phyloP scores from a whole-genome alignment of 2,329 filamentous ascomycete genomes.

The Biscogniauxia marginata region DNA sequence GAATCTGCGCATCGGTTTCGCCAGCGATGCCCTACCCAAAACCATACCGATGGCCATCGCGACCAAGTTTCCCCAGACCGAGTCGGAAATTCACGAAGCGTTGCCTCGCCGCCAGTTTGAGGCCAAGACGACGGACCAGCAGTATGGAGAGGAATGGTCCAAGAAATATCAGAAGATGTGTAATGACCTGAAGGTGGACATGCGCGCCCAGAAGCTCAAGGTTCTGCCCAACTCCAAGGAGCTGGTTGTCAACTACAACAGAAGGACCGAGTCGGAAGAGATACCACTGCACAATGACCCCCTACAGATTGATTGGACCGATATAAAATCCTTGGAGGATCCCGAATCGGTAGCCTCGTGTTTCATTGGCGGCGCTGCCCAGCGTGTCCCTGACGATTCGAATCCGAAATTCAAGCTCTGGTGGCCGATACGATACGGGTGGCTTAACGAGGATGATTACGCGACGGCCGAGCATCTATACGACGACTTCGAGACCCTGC shows the following conservation, averaged over 20 bases:
- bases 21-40: slow-evolving; percentile 93
- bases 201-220: slow-evolving; percentile 91
- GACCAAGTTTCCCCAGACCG: slow-evolving; percentile 71
- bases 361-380: slow-evolving; percentile 78
- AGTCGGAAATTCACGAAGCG: slow-evolving; percentile 78
- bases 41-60: slow-evolving; percentile 93
- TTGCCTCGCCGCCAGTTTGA: slow-evolving; percentile 71
- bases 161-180: slow-evolving; percentile 79
- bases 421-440: slow-evolving; percentile 86
- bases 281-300: slow-evolving; percentile 96
- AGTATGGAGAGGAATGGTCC: slow-evolving; percentile 80
- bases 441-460: slow-evolving; percentile 90
- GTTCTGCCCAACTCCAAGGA: slow-evolving; percentile 98
- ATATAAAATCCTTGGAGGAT: slow-evolving; percentile 66
- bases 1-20: slow-evolving; percentile 89
- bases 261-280: slow-evolving; percentile 75
- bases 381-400: slow-evolving; percentile 86
- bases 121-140: slow-evolving; percentile 65
- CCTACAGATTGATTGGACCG: slow-evolving; percentile 92
- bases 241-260: slow-evolving; percentile 91
- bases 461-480: slow-evolving; percentile 74
- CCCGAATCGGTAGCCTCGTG: slow-evolving; percentile 60
- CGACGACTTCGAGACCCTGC: slow-evolving; percentile 81
- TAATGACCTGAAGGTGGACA: slow-evolving; percentile 81
- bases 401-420: slow-evolving; percentile 86